Evolutionary conservation across 257 asterid genomes (phyloP), one percentile per base, ranked within the genome.

Genomic region (Fraxinus cuspidata): DNA sequence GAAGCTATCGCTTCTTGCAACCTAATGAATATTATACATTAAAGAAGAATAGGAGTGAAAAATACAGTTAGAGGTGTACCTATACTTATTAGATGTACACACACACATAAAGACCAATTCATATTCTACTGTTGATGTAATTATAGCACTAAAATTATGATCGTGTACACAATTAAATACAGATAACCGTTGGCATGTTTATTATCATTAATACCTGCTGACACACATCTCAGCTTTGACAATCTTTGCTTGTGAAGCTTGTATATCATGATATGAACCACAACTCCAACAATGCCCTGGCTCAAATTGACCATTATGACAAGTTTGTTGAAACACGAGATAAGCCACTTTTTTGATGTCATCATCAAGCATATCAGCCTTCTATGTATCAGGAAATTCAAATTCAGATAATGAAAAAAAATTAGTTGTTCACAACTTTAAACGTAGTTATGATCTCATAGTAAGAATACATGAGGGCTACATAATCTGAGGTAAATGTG

Each of bases 211-310:
- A 78, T 83, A 93, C 99, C 98, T 90, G 86, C 53, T 82, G 25
- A 87, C 25, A 81, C 51, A 84, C 31, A 72, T 77, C 77, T 84
- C 94, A 67, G 92, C 90, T 83, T 85, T 77, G 29, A 84, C 51
- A 11, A 85, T 77, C 72, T 86, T 77, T 53, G 84, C 78, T 74
- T 71, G 75, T n/a, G 92, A 84, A 82, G 87, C 87, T 86, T 86
- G 90, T 69, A 89, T 74, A 89, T 93, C 92, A 81, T 86, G 64
- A 74, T 76, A 79, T 23, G 88, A 87, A 70, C 87, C 88, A 82
- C 99, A 95, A 67, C 77, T 79, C 84, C 88, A 82, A 81, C 99
- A 95, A 82, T 60, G 72, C 35, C 87, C 93, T 32, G 94, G 91
- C 76, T 86, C 85, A 78, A 85, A 77, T 78, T 77, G 73, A 82